Evolutionary conservation across 2,329 filamentous ascomycete species (phyloP).

Genomic region (Aspergillus glaucus): DNA sequence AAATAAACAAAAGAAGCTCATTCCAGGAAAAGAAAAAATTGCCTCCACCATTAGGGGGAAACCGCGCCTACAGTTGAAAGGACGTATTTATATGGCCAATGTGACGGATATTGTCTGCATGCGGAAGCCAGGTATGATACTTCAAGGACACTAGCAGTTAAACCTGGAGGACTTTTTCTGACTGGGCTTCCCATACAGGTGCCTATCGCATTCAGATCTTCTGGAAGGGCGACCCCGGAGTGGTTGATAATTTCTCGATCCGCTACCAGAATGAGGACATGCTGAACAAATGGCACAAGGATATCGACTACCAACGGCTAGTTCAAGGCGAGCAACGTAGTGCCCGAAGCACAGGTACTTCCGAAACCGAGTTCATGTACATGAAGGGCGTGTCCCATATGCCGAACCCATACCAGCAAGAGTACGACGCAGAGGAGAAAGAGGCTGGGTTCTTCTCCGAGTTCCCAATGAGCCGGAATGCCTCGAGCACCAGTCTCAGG

Average conservation of each 20-base stretch:
- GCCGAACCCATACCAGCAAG: slow-evolving; percentile 73
- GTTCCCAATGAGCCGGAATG: slow-evolving; percentile 57
- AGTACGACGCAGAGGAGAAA: slow-evolving; percentile 50
- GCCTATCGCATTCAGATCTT: slow-evolving; percentile 95
- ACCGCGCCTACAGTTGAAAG: slow-evolving; percentile 77
- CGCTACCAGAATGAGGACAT: slow-evolving; percentile 85
- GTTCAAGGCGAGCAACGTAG: slow-evolving; percentile 48
- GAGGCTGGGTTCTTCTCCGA: slow-evolving; percentile 39
- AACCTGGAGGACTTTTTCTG: not conserved
- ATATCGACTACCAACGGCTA: slow-evolving; percentile 68
- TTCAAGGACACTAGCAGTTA: too few species aligned
- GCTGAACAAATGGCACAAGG: slow-evolving; percentile 85
- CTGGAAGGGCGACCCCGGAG: slow-evolving; percentile 94
- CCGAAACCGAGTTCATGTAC: slow-evolving; percentile 71
- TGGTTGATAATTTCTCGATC: slow-evolving; percentile 95
- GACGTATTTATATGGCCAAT: slow-evolving; percentile 98
- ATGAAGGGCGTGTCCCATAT: slow-evolving; percentile 62
- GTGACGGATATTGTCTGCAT: slow-evolving; percentile 90
- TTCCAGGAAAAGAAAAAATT: slow-evolving; percentile 62
- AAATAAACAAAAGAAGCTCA: slow-evolving; percentile 67
- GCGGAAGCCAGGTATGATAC: slow-evolving; percentile 69
- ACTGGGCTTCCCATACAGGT: slow-evolving; percentile 47
- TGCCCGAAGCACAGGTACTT: slow-evolving; percentile 48
- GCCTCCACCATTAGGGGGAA: slow-evolving; percentile 67
- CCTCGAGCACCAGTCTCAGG: slow-evolving; percentile 68